Conservation (phyloP, 768 basidiomycete species). For the Hemileccinum rubropunctum region DNA sequence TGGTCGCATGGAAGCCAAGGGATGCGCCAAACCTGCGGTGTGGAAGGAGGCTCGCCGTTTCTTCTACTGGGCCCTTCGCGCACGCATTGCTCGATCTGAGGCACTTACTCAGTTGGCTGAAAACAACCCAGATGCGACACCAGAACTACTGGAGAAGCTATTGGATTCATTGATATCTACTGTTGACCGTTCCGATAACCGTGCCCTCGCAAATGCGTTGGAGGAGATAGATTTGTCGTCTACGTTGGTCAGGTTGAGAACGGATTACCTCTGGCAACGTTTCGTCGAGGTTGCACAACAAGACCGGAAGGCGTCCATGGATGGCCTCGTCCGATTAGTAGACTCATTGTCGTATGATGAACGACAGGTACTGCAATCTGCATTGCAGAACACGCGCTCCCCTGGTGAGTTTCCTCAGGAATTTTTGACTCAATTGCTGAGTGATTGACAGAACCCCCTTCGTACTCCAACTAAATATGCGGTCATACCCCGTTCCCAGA, state of each 20-base stretch:
- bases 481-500: slow-evolving; percentile 1
- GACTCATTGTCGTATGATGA: slow-evolving; percentile 75
- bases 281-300: slow-evolving; percentile 68
- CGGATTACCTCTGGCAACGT: slow-evolving; percentile 64
- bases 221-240: slow-evolving; percentile 69
- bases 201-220: slow-evolving; percentile 58
- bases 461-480: slow-evolving; percentile 32
- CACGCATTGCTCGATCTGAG: slow-evolving; percentile 68
- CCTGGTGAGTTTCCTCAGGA: slow-evolving; percentile 46
- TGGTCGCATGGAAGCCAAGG: slow-evolving; percentile 97
- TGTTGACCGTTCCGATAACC: slow-evolving; percentile 51
- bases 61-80: slow-evolving; percentile 93
- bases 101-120: slow-evolving; percentile 62
- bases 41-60: slow-evolving; percentile 89
- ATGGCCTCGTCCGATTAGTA: slow-evolving; percentile 70
- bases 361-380: slow-evolving; percentile 53
- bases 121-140: slow-evolving; percentile 68
- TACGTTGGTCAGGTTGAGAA: slow-evolving; percentile 61
- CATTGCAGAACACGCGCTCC: slow-evolving; percentile 59
- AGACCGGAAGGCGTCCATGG: slow-evolving; percentile 74
- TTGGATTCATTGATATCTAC: slow-evolving; percentile 60
- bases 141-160: slow-evolving; percentile 63
- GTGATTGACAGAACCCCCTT: slow-evolving; percentile 37
- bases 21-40: slow-evolving; percentile 79
- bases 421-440: slow-evolving; percentile 1